Percentiles rank a stretch among this genome's conserved stretches.
Conservation (phyloP, 2,329 filamentous ascomycete species). For the Lachnellula occidentalis region DNA sequence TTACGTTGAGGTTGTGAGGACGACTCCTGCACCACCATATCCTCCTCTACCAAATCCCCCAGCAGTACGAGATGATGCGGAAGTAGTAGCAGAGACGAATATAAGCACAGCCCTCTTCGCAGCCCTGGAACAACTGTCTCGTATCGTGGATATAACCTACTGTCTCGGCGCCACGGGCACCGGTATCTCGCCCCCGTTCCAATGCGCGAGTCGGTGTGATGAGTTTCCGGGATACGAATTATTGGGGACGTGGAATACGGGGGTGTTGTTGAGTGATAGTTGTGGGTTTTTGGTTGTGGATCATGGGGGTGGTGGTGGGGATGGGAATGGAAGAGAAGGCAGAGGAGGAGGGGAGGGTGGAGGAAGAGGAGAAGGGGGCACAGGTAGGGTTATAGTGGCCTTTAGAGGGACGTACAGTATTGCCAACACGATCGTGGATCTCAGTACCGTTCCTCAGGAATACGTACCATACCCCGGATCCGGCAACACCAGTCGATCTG, state of each 20-base stretch:
- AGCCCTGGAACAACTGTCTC: constrained; percentile 80
- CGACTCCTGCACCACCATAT: no score
- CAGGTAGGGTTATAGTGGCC: constrained; percentile 66
- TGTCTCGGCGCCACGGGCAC: constrained; percentile 81
- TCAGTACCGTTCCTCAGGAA: constrained; percentile 82
- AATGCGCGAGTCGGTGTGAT: constrained; percentile 75
- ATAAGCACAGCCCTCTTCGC: constrained; percentile 65
- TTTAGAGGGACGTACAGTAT: constrained; percentile 95
- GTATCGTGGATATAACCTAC: constrained; percentile 90
- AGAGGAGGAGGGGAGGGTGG: background rate
- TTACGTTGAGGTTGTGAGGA: no score
- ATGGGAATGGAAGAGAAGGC: no score
- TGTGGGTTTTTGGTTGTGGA: constrained; percentile 94
- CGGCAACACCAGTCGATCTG: constrained; percentile 19
- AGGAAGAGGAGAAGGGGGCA: constrained; percentile 6
- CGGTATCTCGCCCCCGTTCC: constrained; percentile 77
- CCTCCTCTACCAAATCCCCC: background rate
- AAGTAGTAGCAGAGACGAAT: no score
- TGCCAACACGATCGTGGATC: constrained; percentile 82
- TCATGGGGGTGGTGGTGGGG: constrained; percentile 40
- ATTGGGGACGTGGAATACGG: constrained; percentile 82
- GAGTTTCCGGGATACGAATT: constrained; percentile 80
- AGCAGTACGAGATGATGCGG: no score
- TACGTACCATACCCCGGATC: constrained; percentile 75
- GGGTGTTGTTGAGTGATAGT: constrained; percentile 77